Evolutionary conservation across 768 basidiomycete species (phyloP).

Genomic region (Lactarius hengduanensis): DNA sequence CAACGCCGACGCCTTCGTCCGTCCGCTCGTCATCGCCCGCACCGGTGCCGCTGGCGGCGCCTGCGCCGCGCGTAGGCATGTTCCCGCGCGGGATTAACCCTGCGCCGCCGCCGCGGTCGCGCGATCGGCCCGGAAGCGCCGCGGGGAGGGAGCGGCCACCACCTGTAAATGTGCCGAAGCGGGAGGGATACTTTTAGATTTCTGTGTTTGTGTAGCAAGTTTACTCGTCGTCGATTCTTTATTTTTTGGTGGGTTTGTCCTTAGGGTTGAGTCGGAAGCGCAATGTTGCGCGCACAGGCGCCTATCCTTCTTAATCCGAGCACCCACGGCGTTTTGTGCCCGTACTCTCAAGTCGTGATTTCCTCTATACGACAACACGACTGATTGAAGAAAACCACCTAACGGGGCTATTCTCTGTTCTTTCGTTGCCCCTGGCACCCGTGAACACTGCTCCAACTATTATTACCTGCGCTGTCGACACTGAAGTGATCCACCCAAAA

Average conservation of each 20-base stretch:
- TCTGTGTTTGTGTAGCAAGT: not conserved
- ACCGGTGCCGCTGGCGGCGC: not conserved
- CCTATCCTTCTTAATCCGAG: too few relatives aligned
- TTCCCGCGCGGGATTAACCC: constrained; percentile 36
- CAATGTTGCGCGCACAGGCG: too few relatives aligned
- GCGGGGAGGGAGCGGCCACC: constrained; percentile 45
- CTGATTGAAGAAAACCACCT: too few relatives aligned
- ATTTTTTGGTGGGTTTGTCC: not conserved
- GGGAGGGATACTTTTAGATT: constrained; percentile 61
- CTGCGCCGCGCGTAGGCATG: not conserved
- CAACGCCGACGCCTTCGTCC: constrained; percentile 14
- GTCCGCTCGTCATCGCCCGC: not conserved
- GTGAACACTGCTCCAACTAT: too few relatives aligned
- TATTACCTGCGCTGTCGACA: not conserved
- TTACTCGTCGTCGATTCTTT: not conserved
- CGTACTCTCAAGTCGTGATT: too few relatives aligned
- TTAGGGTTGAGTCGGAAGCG: not conserved
- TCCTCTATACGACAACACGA: too few relatives aligned
- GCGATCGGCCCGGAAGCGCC: constrained; percentile 61
- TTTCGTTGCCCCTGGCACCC: too few relatives aligned
- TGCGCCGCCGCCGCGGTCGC: constrained; percentile 65
- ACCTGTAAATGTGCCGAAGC: constrained; percentile 51
- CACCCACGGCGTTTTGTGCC: too few relatives aligned
- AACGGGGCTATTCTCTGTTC: too few relatives aligned
- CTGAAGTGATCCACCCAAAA: not conserved